Evolutionary conservation across 2,329 filamentous ascomycete genomes (phyloP), one percentile per base, ranked within the genome.

Genomic region (Calonectria pteridis): DNA sequence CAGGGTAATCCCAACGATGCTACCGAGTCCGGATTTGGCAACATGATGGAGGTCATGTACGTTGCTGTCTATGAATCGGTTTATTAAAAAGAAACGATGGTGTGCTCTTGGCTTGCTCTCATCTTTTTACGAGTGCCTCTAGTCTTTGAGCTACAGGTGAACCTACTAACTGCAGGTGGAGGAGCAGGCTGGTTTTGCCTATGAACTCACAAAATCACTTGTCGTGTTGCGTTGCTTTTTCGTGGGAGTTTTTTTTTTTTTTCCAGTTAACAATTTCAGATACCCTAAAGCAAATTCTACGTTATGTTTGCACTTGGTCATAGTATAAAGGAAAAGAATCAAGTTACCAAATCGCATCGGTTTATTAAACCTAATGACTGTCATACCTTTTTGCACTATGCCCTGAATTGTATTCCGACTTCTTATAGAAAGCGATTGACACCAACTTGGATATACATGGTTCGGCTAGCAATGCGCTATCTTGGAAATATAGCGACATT

Each of bases 41-140:
- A 81, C 79, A 85, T 86, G 85, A 83, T 86, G 82, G 85, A 86
- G 72, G 81, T 86, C 10, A 78, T 79, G 35, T 86, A 86, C 64
- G 83, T 85, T 33, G 85, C 83, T 26, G 82, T 86, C n/a, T 86
- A 86, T 72, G 77, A 83, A 65, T 77, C 75, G n/a, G 55, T 58
- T 35, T 78, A 78, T 23, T 46, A 75, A 70, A 63, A 69, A 46
- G 69, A 65, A 65, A 53, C 11, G 13, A 49, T 58, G 23, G 46
- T 26, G 31, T 53, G 35, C 43, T 28, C 67, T 68, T 35, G 20
- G 50, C 68, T 64, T 50, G 67, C 18, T 59, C 26, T 68, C 18
- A 20, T 28, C 26, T 58, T 29, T 62, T 71, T 11, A 28, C 26
- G 75, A 73, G 65, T 28, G n/a, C 43, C 64, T 46, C 23, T 23